Evolutionary conservation across 148 eudicot species (phyloP).

Genomic region (Rhododendron henanense): DNA sequence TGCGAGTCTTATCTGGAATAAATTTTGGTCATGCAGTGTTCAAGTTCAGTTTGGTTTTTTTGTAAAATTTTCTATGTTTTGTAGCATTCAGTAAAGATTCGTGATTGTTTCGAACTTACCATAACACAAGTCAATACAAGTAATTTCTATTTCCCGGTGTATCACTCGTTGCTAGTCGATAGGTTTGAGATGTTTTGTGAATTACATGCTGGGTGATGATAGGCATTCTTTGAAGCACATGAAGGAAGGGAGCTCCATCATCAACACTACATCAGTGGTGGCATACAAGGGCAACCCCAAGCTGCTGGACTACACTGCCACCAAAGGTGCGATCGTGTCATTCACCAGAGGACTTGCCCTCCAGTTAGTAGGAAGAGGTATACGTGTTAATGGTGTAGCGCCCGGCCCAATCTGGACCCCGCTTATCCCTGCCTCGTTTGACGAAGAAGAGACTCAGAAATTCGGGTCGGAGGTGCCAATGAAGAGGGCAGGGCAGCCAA

Average conservation of each 20-base stretch:
- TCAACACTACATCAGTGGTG: conserved; percentile 54
- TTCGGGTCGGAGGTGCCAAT: conserved; percentile 69
- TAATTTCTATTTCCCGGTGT: too few relatives aligned
- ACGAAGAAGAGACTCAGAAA: conserved; percentile 33
- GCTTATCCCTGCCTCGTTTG: conserved; percentile 63
- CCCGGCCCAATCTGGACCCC: conserved; percentile 93
- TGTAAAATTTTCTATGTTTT: too few relatives aligned
- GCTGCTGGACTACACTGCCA: conserved; percentile 65
- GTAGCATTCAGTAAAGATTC: neutral
- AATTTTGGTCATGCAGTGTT: too few relatives aligned
- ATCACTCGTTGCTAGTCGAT: too few relatives aligned
- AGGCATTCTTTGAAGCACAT: conserved; percentile 80
- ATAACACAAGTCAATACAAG: too few relatives aligned
- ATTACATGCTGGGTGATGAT: neutral
- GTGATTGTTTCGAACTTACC: neutral
- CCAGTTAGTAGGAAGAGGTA: conserved; percentile 55
- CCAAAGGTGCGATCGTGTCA: conserved; percentile 74
- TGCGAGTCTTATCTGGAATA: neutral
- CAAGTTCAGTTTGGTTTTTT: too few relatives aligned
- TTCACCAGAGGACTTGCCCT: conserved; percentile 69
- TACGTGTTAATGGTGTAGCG: conserved; percentile 71
- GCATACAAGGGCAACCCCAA: conserved; percentile 59
- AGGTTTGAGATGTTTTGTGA: neutral
- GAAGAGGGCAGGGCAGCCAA: conserved; percentile 81
- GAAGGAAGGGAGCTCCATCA: conserved; percentile 62